phyloP scores from a whole-genome alignment of 2,329 filamentous ascomycete genomes.

The Phialemoniopsis sp. region DNA sequence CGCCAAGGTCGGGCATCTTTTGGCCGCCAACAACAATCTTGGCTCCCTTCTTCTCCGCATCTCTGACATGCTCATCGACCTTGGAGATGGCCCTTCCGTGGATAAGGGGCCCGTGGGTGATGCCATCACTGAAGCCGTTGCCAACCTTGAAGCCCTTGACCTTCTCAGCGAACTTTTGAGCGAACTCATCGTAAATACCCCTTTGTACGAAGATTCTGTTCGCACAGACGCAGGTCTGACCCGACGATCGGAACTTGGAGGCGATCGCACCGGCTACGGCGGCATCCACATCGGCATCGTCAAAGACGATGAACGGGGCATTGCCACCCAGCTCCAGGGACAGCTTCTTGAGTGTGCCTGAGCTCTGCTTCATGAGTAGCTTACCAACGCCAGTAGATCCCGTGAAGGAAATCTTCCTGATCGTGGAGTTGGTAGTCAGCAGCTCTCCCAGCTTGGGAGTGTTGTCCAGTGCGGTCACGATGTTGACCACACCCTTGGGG shows the following conservation, averaged over 20 bases:
- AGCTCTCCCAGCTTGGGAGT: slow-evolving; percentile 74
- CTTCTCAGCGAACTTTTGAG: slow-evolving; percentile 63
- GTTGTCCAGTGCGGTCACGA: slow-evolving; percentile 77
- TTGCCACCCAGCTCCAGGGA: slow-evolving; percentile 94
- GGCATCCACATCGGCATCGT: slow-evolving; percentile 83
- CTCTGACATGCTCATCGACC: slow-evolving; percentile 74
- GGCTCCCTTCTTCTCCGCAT: slow-evolving; percentile 74
- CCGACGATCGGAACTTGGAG: slow-evolving; percentile 90
- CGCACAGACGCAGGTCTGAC: slow-evolving; percentile 92
- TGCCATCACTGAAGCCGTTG: slow-evolving; percentile 63
- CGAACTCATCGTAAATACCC: slow-evolving; percentile 74
- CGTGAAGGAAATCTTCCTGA: slow-evolving; percentile 93
- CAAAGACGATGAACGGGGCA: slow-evolving; percentile 94
- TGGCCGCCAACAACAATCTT: slow-evolving; percentile 73
- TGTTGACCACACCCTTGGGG: slow-evolving; percentile 85
- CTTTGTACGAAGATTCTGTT: slow-evolving; percentile 79
- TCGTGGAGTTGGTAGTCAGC: slow-evolving; percentile 69
- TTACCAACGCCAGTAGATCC: slow-evolving; percentile 69
- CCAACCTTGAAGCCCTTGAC: slow-evolving; percentile 75
- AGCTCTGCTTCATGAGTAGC: slow-evolving; percentile 84
- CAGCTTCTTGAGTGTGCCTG: slow-evolving; percentile 74
- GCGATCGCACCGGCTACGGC: slow-evolving; percentile 80
- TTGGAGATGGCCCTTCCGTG: slow-evolving; percentile 79
- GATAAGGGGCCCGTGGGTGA: slow-evolving; percentile 80
- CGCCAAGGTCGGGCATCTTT: slow-evolving; percentile 67